A percentile compares a stretch with the other conserved stretches of the same genome.
phyloP scores from a whole-genome alignment of 2,329 filamentous ascomycete genomes.

The Raffaelea deltoideospora region DNA sequence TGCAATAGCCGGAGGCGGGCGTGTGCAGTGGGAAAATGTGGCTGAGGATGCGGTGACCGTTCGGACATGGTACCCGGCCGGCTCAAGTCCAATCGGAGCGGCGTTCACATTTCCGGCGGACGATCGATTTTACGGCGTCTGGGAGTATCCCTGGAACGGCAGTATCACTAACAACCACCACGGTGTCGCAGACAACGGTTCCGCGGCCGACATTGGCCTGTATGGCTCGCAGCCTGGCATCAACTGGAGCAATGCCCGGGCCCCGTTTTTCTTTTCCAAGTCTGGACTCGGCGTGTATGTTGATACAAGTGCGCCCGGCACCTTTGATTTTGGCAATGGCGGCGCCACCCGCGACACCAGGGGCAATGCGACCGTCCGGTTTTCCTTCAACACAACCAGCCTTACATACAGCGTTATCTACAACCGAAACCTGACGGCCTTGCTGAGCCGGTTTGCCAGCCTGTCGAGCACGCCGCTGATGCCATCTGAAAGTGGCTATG shows the following conservation, averaged over 20 bases:
- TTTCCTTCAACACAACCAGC: slow-evolving; percentile 15
- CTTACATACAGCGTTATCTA: slow-evolving; percentile 17
- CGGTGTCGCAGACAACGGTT: background rate
- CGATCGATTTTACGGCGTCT: slow-evolving; percentile 4
- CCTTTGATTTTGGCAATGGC: slow-evolving; percentile 13
- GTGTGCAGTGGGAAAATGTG: slow-evolving; percentile 1
- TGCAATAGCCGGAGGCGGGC: background rate
- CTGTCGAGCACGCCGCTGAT: slow-evolving; percentile 15
- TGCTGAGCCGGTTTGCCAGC: slow-evolving; percentile 10
- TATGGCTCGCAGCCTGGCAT: slow-evolving; percentile 16
- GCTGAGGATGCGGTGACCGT: background rate
- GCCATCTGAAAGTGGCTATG: slow-evolving; percentile 16
- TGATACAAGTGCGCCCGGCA: slow-evolving; percentile 16
- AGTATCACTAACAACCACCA: slow-evolving; percentile 4
- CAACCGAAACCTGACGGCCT: slow-evolving; percentile 2
- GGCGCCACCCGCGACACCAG: slow-evolving; percentile 4
- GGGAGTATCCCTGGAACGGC: slow-evolving; percentile 8
- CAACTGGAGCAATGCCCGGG: slow-evolving; percentile 19
- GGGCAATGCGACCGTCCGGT: slow-evolving; percentile 8
- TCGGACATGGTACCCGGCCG: background rate
- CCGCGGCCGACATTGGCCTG: slow-evolving; percentile 4
- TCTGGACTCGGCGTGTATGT: slow-evolving; percentile 18
- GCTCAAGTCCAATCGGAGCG: background rate
- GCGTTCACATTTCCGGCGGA: background rate
- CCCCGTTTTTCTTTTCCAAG: slow-evolving; percentile 18